Percentiles rank a stretch among this genome's conserved stretches.
Conservation (phyloP, 495 filamentous ascomycete genomes). For the Aspergillus conjunctus region DNA sequence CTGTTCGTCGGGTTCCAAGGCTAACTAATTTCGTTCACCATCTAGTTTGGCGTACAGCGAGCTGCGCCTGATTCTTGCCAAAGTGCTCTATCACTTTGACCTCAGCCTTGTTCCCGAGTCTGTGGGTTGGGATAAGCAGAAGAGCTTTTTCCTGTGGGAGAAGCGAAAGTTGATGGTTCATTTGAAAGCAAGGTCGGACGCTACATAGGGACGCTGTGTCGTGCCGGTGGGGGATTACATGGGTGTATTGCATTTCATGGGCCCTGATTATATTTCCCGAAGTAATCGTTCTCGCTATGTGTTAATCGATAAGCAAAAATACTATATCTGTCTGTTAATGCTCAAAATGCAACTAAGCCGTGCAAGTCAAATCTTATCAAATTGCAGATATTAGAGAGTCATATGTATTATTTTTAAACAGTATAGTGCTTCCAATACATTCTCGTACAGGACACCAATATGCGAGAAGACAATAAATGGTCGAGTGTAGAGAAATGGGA, state of each 20-base stretch:
- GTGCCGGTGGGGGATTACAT: not conserved
- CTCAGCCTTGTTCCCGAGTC: conserved; percentile 39
- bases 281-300: not conserved
- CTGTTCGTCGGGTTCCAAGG: not conserved
- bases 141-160: conserved; percentile 38
- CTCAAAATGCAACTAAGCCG: not conserved
- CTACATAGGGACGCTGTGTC: not conserved
- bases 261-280: not conserved
- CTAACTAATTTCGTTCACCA: conserved; percentile 1
- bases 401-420: not conserved
- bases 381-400: not conserved
- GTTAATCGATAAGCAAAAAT: too few species aligned
- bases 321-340: not conserved
- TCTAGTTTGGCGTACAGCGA: conserved; percentile 55
- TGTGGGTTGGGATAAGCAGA: conserved; percentile 43
- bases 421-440: not conserved
- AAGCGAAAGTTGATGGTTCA: conserved; percentile 37
- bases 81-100: conserved; percentile 57
- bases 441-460: not conserved
- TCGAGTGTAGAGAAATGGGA: not conserved
- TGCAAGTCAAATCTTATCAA: not conserved
- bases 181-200: conserved; percentile 6
- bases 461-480: not conserved
- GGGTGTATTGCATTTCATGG: not conserved
- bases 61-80: conserved; percentile 53